phyloP scores from a whole-genome alignment of 257 asterid species.

The Henckelia pumila region DNA sequence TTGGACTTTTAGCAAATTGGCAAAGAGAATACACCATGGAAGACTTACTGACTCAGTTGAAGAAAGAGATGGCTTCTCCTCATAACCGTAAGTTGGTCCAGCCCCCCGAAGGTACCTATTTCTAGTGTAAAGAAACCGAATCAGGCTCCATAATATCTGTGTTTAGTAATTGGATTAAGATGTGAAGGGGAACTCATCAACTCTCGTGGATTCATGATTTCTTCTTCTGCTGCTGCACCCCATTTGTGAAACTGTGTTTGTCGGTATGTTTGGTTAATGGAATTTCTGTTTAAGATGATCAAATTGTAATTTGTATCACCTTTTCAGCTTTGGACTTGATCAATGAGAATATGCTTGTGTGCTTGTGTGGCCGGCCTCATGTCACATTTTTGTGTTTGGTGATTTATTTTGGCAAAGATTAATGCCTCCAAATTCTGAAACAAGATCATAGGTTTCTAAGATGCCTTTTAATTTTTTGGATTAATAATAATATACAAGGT shows the following conservation, averaged over 20 bases:
- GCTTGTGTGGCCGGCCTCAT: too few relatives aligned
- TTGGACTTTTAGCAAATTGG: conserved; percentile 47
- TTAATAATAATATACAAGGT: too few relatives aligned
- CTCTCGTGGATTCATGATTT: conserved; percentile 20
- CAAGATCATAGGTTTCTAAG: too few relatives aligned
- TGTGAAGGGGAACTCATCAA: conserved; percentile 25
- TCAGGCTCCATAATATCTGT: conserved; percentile 17
- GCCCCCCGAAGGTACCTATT: conserved; percentile 59
- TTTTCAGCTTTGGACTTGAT: background rate
- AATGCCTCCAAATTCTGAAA: too few relatives aligned
- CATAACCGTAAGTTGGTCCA: conserved; percentile 61
- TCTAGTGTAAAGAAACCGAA: conserved; percentile 28
- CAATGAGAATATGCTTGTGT: background rate
- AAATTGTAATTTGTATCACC: background rate
- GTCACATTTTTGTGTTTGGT: too few relatives aligned
- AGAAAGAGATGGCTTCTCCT: conserved; percentile 58
- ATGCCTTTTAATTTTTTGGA: too few relatives aligned
- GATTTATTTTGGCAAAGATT: too few relatives aligned
- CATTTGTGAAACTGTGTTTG: conserved; percentile 15
- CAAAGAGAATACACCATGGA: conserved; percentile 58
- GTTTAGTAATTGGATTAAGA: conserved; percentile 11
- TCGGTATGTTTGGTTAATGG: conserved; percentile 22
- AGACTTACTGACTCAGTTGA: conserved; percentile 49
- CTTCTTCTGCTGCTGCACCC: conserved; percentile 3
- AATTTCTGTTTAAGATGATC: background rate